Conservation (phyloP, 169 alveolate species). For the Plasmodium berghei region DNA sequence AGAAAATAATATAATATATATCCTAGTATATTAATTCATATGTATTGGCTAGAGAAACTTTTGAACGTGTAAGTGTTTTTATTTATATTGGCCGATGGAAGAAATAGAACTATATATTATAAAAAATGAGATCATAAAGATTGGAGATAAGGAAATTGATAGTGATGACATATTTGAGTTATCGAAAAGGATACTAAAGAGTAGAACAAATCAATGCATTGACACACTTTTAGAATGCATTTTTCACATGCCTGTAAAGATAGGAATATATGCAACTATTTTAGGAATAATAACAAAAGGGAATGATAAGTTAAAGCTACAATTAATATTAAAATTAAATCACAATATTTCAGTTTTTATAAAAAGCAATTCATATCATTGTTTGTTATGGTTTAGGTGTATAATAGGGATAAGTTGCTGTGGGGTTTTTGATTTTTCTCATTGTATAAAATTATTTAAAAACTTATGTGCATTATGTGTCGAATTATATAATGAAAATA, state of each 20-base stretch:
- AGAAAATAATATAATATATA: no score
- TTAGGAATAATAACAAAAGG: slow-evolving; percentile 68
- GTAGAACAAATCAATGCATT: slow-evolving; percentile 56
- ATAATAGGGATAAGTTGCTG: slow-evolving; percentile 73
- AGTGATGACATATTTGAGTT: slow-evolving; percentile 76
- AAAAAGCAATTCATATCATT: slow-evolving; percentile 37
- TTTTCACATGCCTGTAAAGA: slow-evolving; percentile 74
- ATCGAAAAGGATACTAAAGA: slow-evolving; percentile 42
- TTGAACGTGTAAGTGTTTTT: background rate
- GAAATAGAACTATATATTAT: slow-evolving; percentile 71
- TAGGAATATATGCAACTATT: slow-evolving; percentile 74
- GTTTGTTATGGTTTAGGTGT: slow-evolving; percentile 71
- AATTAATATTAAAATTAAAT: slow-evolving; percentile 58
- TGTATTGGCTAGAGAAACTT: no score
- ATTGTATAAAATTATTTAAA: slow-evolving; percentile 59
- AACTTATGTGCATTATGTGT: slow-evolving; percentile 34
- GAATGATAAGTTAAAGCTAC: slow-evolving; percentile 55
- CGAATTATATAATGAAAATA: slow-evolving; percentile 65
- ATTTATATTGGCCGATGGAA: slow-evolving; percentile 35
- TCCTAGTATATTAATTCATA: no score
- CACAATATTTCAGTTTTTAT: slow-evolving; percentile 72
- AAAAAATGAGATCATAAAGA: slow-evolving; percentile 70
- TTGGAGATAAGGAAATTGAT: slow-evolving; percentile 74
- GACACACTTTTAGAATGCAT: slow-evolving; percentile 63
- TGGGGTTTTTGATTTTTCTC: slow-evolving; percentile 35